Base-by-base conservation (phyloP, 2,329 filamentous ascomycete species). In the Aureobasidium sp. region DNA sequence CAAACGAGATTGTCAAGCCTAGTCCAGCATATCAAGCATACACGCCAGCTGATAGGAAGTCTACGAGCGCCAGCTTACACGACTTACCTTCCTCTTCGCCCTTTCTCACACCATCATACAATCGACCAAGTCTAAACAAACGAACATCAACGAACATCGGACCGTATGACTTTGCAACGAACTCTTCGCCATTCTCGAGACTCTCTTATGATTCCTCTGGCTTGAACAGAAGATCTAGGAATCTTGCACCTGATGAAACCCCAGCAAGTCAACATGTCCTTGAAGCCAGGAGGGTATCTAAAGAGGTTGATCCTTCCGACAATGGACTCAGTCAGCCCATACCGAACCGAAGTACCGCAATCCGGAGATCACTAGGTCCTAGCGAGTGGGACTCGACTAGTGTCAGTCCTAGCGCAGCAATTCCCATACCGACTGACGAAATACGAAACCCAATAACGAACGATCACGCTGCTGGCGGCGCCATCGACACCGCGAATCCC, bases 1-100 rank as follows among this genome's bases (percentile, higher is more conserved):
- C 23, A 3, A 29, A 37, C 10, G 27, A 42, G 13, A 34, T 61
- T 12, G 36, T 37, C 6, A 61, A 61, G 37, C 57, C 57, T 26
- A 42, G n/a, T 15, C 37, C 47, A n/a, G 26, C 27, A 26, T 34
- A 61, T 27, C 17, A 51, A 8, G 47, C 36, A 51, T 51, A 41
- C 27, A 61, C 57, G 13, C 36, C 57, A 44, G 37, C 46, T 9
- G 46, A 51, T 27, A 59, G 56, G 13, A 59, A 48, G n/a, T 39
- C 56, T 12, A 44, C 46, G 6, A 52, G 44, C n/a, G 32, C n/a
- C 12, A 44, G 34, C 46, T 61, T 47, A 3, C 46, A 47, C 13
- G 57, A 51, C 9, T 32, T 36, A 17, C 7, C 46, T 10, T 2
- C 26, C 1, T 42, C n/a, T 9, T 61, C 57, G 26, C 46, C 57